Conservation (phyloP, 768 basidiomycete species). For the Russula foetens region DNA sequence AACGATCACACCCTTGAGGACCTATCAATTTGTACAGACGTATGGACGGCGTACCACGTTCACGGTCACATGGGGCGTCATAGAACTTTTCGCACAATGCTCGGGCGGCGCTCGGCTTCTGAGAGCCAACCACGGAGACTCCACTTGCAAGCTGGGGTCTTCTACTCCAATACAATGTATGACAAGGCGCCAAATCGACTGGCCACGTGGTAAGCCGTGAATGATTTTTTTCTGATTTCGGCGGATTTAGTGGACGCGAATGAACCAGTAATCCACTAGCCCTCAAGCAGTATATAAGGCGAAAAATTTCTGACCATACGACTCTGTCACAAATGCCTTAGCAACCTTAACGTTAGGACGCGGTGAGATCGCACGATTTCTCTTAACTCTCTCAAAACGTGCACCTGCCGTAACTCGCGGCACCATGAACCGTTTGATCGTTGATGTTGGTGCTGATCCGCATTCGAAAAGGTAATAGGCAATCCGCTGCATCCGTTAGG, state of each 20-base stretch:
- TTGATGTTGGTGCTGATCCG: background rate
- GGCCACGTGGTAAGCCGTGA: background rate
- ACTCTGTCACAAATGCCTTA: background rate
- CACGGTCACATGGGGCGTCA: too few species aligned
- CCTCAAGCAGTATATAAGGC: too few species aligned
- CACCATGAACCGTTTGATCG: background rate
- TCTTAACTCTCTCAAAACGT: too few species aligned
- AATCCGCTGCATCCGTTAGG: background rate
- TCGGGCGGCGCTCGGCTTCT: too few species aligned
- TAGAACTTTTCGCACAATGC: too few species aligned
- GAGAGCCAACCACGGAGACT: background rate
- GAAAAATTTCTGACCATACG: too few species aligned
- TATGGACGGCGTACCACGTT: too few species aligned
- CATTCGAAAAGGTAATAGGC: background rate
- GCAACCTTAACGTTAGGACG: background rate
- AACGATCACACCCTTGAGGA: background rate
- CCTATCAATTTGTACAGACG: background rate
- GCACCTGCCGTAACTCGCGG: too few species aligned
- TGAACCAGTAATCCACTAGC: too few species aligned
- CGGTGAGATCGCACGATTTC: background rate
- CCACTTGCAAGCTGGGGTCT: background rate
- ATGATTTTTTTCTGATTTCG: background rate
- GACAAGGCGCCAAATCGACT: background rate
- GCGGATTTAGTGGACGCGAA: background rate
- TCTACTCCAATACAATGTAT: too few species aligned